phyloP scores from a whole-genome alignment of 805 yeast species.

The Debaryomyces prosopidis region DNA sequence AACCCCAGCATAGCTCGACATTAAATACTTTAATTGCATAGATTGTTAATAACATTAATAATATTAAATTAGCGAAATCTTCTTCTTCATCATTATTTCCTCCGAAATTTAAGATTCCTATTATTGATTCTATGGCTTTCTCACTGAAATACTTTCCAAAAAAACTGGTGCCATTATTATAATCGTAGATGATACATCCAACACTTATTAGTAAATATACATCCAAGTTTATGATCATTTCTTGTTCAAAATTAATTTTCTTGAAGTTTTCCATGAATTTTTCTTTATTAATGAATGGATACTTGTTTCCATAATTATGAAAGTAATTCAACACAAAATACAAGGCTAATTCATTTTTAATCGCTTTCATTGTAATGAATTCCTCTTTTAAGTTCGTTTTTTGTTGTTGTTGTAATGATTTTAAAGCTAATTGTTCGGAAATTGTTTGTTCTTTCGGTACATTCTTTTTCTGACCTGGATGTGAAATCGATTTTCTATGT shows the following conservation, averaged over 20 bases:
- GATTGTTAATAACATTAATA: conserved; percentile 33
- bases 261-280: conserved; percentile 21
- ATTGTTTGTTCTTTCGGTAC: conserved; percentile 6
- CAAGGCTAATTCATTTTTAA: conserved; percentile 28
- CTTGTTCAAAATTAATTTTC: conserved; percentile 31
- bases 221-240: conserved; percentile 38
- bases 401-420: background rate
- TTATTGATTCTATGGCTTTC: conserved; percentile 29
- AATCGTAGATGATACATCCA: conserved; percentile 39
- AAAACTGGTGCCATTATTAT: conserved; percentile 17
- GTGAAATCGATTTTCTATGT: background rate
- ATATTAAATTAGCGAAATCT: conserved; percentile 26
- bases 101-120: conserved; percentile 33
- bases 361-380: conserved; percentile 34
- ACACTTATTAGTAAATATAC: conserved; percentile 38
- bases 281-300: conserved; percentile 33
- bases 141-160: conserved; percentile 33
- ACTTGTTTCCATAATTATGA: conserved; percentile 34
- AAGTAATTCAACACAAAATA: conserved; percentile 35
- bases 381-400: conserved; percentile 25
- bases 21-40: conserved; percentile 30
- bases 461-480: background rate
- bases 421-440: background rate
- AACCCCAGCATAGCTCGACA: conserved; percentile 30
- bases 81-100: conserved; percentile 19